These are phyloP conservation scores for Clonostachys sp. DNA, from an alignment of 2,329 filamentous ascomycete genomes.

Conservation along the genomic window DNA sequence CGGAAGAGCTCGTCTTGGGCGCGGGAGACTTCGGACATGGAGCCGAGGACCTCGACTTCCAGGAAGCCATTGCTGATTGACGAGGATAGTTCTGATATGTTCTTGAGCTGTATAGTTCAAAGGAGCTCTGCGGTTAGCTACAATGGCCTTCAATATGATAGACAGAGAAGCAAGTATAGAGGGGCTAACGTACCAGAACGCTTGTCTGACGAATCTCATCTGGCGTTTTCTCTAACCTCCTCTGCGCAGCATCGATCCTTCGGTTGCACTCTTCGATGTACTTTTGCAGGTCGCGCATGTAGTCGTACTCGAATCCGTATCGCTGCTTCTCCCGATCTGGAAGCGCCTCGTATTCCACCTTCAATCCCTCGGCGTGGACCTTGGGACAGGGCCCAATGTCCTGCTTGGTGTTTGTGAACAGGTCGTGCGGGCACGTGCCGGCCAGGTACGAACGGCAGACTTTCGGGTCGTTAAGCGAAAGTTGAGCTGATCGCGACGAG, in stretches of 20 bases:
- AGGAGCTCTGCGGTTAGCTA: no score
- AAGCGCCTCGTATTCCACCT: slow-evolving; percentile 79
- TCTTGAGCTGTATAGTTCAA: slow-evolving; percentile 51
- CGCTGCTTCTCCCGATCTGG: slow-evolving; percentile 67
- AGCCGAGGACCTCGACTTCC: slow-evolving; percentile 81
- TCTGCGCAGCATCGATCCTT: slow-evolving; percentile 85
- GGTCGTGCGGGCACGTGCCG: slow-evolving; percentile 94
- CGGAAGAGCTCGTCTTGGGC: slow-evolving; percentile 87
- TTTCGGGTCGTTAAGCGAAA: slow-evolving; percentile 86
- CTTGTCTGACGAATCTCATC: slow-evolving; percentile 98
- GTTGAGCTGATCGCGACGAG: slow-evolving; percentile 69
- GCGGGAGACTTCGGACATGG: slow-evolving; percentile 73
- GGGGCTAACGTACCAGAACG: slow-evolving; percentile 50
- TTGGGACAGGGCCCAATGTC: slow-evolving; percentile 88
- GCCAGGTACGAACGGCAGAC: slow-evolving; percentile 92
- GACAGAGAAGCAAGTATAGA: neutral
- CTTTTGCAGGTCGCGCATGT: slow-evolving; percentile 91
- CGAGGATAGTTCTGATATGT: slow-evolving; percentile 74
- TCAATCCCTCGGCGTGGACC: slow-evolving; percentile 82
- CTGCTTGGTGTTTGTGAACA: slow-evolving; percentile 99
- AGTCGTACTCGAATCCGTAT: slow-evolving; percentile 93
- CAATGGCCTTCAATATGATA: neutral
- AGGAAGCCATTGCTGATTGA: slow-evolving; percentile 78
- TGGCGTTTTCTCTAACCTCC: slow-evolving; percentile 90
- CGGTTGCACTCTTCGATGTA: slow-evolving; percentile 97